Percentiles rank a stretch among this genome's conserved stretches.
phyloP scores from a whole-genome alignment of 75 land plant species.

The Sequoia sempervirens region DNA sequence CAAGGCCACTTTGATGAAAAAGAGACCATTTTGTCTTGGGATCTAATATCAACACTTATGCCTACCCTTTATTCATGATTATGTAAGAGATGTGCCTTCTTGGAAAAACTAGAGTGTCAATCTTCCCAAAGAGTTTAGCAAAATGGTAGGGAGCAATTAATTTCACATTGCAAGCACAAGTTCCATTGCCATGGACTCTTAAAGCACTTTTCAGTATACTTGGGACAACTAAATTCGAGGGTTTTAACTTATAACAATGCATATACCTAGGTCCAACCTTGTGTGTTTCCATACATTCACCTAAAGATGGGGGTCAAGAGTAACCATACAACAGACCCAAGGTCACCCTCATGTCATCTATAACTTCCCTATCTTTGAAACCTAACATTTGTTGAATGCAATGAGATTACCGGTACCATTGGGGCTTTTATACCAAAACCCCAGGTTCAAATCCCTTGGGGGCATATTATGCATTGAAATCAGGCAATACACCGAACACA shows the following conservation, averaged over 20 bases:
- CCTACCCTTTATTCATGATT: neutral
- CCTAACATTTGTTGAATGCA: neutral
- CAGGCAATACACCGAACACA: neutral
- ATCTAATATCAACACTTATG: neutral
- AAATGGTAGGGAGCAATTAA: neutral
- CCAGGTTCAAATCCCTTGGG: neutral
- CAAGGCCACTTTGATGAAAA: no score
- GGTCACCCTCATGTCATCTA: neutral
- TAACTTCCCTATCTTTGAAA: neutral
- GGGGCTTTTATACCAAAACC: neutral
- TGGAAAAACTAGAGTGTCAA: neutral
- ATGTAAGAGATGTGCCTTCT: neutral
- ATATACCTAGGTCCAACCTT: neutral
- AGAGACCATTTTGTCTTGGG: neutral
- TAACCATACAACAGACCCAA: neutral
- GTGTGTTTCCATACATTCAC: neutral
- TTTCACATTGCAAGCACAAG: neutral
- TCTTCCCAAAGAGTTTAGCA: neutral
- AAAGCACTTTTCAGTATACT: neutral
- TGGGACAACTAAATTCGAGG: neutral
- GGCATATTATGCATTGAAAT: neutral
- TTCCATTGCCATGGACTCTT: neutral
- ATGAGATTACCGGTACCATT: neutral
- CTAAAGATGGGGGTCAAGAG: neutral
- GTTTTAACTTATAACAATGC: neutral